phyloP scores from a whole-genome alignment of 1,284 basidiomycete species.

The Sporisorium exsertum region DNA sequence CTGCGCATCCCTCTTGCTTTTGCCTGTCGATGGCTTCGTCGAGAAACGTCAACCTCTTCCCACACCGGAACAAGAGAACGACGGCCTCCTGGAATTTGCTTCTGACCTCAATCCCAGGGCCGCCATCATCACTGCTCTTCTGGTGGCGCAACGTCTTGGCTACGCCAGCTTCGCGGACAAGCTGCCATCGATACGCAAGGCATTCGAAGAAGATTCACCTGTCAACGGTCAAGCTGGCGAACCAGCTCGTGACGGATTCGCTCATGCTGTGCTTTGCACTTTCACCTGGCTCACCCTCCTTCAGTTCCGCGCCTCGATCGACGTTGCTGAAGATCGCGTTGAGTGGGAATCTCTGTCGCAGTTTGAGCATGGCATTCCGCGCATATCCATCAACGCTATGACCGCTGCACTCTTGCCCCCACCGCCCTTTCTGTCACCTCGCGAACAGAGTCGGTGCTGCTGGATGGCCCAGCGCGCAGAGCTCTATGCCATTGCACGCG shows the following conservation, averaged over 20 bases:
- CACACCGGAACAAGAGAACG: constrained; percentile 34
- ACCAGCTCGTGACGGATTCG: constrained; percentile 29
- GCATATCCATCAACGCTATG: constrained; percentile 17
- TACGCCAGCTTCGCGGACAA: constrained; percentile 28
- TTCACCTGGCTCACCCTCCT: constrained; percentile 45
- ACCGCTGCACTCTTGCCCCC: constrained; percentile 31
- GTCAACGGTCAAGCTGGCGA: constrained; percentile 4
- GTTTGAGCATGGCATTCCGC: constrained; percentile 32
- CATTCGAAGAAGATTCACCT: constrained; percentile 27
- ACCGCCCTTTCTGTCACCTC: constrained; percentile 30
- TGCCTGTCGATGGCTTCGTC: constrained; percentile 40
- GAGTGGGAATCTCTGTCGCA: constrained; percentile 44
- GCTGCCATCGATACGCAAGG: constrained; percentile 29
- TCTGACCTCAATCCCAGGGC: constrained; percentile 42
- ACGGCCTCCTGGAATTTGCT: constrained; percentile 38
- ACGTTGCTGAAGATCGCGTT: constrained; percentile 45
- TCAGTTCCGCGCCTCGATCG: constrained; percentile 40
- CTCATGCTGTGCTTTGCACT: constrained; percentile 40
- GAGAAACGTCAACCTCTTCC: constrained; percentile 22
- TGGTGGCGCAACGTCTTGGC: constrained; percentile 32
- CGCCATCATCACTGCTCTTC: constrained; percentile 38
- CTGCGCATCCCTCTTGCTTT: constrained; percentile 39
- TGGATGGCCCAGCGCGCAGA: constrained; percentile 50
- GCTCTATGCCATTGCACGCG: constrained; percentile 36
- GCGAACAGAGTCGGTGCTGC: constrained; percentile 46